phyloP scores from a whole-genome alignment of 257 asterid genomes.

The Solanum bulbocastanum region DNA sequence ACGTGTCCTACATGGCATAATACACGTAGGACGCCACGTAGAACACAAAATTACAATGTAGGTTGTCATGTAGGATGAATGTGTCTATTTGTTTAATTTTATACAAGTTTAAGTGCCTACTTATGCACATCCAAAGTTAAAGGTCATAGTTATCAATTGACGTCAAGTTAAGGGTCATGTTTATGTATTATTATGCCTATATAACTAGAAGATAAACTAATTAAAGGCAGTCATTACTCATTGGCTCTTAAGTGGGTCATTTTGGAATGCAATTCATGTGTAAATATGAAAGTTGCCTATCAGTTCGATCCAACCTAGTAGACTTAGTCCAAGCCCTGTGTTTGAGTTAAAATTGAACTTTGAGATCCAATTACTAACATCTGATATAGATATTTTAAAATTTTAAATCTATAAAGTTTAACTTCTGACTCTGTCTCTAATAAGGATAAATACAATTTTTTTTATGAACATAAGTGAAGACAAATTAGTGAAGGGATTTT shows the following conservation, averaged over 20 bases:
- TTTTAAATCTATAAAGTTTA: neutral
- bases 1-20: no score
- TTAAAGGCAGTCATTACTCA: neutral
- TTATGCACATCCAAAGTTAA: no score
- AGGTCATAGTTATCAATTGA: no score
- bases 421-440: neutral
- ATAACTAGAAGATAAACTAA: neutral
- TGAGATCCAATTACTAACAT: neutral
- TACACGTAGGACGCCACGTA: no score
- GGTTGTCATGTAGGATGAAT: no score
- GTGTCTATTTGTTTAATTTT: no score
- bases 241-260: neutral
- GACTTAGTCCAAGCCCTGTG: neutral
- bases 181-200: no score
- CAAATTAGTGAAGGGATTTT: constrained; percentile 14
- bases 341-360: neutral
- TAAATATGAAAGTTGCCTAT: no score
- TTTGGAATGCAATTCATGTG: neutral
- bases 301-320: no score
- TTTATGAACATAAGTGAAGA: neutral
- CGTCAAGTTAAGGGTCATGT: no score
- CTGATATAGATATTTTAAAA: neutral
- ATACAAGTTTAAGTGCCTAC: no score
- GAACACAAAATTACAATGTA: no score
- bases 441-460: neutral